phyloP scores from a whole-genome alignment of 768 basidiomycete species.

The Collybia sordida region DNA sequence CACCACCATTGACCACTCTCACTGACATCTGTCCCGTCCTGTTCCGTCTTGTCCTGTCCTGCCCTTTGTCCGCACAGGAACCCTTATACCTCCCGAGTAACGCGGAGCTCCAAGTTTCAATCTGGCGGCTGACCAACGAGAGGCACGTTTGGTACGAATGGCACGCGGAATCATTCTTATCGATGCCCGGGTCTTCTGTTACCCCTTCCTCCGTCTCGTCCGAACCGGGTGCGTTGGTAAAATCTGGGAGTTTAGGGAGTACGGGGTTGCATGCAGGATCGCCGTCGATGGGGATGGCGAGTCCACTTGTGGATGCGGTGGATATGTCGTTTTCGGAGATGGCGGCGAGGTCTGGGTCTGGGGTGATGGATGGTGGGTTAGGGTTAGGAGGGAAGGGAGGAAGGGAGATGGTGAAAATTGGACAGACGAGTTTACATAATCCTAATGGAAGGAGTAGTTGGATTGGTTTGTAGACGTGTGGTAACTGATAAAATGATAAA shows the following conservation, averaged over 20 bases:
- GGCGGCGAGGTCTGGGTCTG: slow-evolving; percentile 4
- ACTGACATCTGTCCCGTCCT: background rate
- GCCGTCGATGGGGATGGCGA: slow-evolving; percentile 35
- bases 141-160: slow-evolving; percentile 98
- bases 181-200: slow-evolving; percentile 40
- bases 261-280: slow-evolving; percentile 12
- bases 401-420: slow-evolving; percentile 78
- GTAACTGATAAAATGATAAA: too few relatives aligned
- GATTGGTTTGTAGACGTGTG: slow-evolving; percentile 55
- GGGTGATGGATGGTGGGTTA: background rate
- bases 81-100: slow-evolving; percentile 91
- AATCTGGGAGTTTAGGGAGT: slow-evolving; percentile 4
- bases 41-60: background rate
- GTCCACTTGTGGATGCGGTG: slow-evolving; percentile 71
- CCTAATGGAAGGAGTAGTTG: slow-evolving; percentile 88
- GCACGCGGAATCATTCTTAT: slow-evolving; percentile 92
- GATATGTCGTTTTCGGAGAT: slow-evolving; percentile 38
- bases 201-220: slow-evolving; percentile 31
- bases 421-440: slow-evolving; percentile 92
- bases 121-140: slow-evolving; percentile 92
- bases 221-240: slow-evolving; percentile 17
- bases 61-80: too few relatives aligned
- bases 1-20: too few relatives aligned
- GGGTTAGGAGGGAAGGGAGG: too few relatives aligned
- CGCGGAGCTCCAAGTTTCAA: slow-evolving; percentile 87